Evolutionary conservation across 2,329 filamentous ascomycete species (phyloP).

Genomic region (Neofusicoccum ribis): DNA sequence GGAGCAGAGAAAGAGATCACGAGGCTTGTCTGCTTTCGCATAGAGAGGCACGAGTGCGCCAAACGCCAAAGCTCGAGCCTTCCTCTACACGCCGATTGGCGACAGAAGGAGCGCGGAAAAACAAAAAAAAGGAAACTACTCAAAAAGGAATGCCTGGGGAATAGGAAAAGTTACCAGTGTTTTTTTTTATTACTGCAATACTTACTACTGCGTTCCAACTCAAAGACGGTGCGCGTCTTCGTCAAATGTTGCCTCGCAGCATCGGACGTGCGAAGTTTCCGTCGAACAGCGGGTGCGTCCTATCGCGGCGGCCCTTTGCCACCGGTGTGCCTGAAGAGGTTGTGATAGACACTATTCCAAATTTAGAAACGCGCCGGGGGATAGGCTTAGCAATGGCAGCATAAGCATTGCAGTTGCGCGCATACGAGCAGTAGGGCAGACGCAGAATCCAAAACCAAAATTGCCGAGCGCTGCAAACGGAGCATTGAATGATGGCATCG

Average conservation of each 20-base stretch:
- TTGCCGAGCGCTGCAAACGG: neutral
- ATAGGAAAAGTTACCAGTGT: neutral
- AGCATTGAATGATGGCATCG: neutral
- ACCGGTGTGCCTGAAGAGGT: neutral
- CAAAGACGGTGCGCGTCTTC: neutral
- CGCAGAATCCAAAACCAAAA: neutral
- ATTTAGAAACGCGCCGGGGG: slow-evolving; percentile 2
- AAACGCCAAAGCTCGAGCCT: neutral
- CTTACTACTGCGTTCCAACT: neutral
- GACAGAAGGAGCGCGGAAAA: neutral
- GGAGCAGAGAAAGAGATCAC: neutral
- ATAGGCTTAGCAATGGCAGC: neutral
- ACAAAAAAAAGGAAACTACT: neutral
- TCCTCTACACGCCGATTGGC: too few species aligned
- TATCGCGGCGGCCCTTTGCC: neutral
- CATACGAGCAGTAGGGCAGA: neutral
- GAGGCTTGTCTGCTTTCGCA: too few species aligned
- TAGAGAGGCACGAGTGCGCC: too few species aligned
- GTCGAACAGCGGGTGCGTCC: neutral
- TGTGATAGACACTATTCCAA: neutral
- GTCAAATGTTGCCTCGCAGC: neutral
- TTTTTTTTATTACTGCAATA: neutral
- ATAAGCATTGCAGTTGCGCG: neutral
- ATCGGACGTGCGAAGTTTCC: neutral
- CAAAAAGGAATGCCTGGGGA: neutral